Percentiles rank a stretch among this genome's conserved stretches.
These are phyloP conservation scores for Hemisphaericaspora lyxosophila DNA, from an alignment of 1,139 yeast species.

Conservation along the genomic window DNA sequence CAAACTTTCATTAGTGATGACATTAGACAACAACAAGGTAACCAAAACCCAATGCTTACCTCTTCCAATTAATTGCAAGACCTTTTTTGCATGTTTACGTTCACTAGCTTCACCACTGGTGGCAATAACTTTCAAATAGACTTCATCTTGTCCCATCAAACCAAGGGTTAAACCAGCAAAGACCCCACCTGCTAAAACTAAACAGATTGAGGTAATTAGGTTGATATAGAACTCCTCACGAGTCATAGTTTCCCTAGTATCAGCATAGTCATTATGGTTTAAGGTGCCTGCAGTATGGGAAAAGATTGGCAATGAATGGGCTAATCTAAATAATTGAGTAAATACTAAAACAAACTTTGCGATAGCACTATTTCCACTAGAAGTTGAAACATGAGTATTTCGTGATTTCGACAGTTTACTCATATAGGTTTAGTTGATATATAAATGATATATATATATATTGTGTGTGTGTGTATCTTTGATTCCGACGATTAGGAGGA, in stretches of 20 bases:
- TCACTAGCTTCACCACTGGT: slow-evolving; percentile 60
- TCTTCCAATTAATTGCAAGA: slow-evolving; percentile 65
- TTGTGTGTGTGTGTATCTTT: no score
- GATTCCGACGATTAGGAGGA: no score
- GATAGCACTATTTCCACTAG: slow-evolving; percentile 18
- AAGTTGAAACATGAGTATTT: slow-evolving; percentile 24
- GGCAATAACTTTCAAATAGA: slow-evolving; percentile 72
- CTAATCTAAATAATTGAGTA: slow-evolving; percentile 27
- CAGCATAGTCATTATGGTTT: slow-evolving; percentile 10
- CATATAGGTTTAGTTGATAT: slow-evolving; percentile 1
- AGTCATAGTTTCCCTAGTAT: slow-evolving; percentile 22
- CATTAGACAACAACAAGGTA: slow-evolving; percentile 80
- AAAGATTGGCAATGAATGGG: slow-evolving; percentile 27
- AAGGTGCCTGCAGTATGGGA: slow-evolving; percentile 1
- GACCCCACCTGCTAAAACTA: slow-evolving; percentile 89
- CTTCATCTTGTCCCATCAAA: slow-evolving; percentile 97
- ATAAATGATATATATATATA: no score
- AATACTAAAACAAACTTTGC: slow-evolving; percentile 18
- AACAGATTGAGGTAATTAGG: slow-evolving; percentile 56
- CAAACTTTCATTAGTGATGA: slow-evolving; percentile 90
- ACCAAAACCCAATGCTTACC: slow-evolving; percentile 99
- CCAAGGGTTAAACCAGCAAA: slow-evolving; percentile 96
- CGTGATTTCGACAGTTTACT: slow-evolving; percentile 18
- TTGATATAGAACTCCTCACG: slow-evolving; percentile 52
- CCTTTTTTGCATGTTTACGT: slow-evolving; percentile 69